Evolutionary conservation across 2,329 filamentous ascomycete species (phyloP).

Genomic region (Exophiala viscosa): DNA sequence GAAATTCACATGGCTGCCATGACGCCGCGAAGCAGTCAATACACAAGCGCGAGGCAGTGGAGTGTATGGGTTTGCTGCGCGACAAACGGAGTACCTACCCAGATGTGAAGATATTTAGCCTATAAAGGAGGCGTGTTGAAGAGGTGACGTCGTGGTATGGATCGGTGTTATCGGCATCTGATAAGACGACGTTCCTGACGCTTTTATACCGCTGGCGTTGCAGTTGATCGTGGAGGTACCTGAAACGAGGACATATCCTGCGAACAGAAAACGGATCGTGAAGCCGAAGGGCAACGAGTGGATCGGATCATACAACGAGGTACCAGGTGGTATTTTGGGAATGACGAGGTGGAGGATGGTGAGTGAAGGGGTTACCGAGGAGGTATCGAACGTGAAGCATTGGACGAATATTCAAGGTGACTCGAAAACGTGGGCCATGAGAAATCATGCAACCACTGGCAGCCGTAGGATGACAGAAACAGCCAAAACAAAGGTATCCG

Average conservation of each 20-base stretch:
- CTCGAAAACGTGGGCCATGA: constrained; percentile 28
- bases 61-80: no score
- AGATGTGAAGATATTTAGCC: no score
- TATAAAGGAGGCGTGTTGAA: no score
- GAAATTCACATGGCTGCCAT: no score
- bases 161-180: neutral
- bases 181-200: neutral
- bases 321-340: neutral
- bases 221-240: neutral
- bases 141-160: neutral
- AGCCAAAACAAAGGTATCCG: constrained; percentile 2
- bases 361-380: neutral
- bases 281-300: neutral
- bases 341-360: neutral
- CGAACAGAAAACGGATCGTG: neutral
- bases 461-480: constrained; percentile 23
- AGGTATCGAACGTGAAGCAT: neutral
- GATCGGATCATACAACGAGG: neutral
- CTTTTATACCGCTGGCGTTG: neutral
- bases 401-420: constrained; percentile 10
- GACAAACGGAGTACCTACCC: no score
- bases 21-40: no score
- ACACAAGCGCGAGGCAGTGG: no score
- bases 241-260: neutral
- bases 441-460: constrained; percentile 24